Percentiles rank a stretch among this genome's conserved stretches.
Conservation (phyloP, 768 basidiomycete genomes). For the Lactifluus volemus region DNA sequence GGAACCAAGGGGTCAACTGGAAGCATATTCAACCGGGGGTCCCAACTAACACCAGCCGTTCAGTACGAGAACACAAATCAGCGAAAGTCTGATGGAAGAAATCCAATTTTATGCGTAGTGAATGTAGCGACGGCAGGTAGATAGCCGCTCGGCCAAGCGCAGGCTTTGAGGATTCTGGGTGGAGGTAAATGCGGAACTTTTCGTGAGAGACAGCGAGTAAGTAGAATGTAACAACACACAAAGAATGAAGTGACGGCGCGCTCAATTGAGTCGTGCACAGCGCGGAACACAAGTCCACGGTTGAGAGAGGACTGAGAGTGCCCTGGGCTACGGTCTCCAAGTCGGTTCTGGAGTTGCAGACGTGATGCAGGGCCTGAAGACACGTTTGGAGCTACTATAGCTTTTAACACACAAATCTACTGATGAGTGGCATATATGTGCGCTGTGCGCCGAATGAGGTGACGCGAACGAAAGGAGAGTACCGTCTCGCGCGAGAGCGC, state of each 20-base stretch:
- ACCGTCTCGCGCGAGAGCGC: neutral
- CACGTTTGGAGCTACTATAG: neutral
- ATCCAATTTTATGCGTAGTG: neutral
- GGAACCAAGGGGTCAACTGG: neutral
- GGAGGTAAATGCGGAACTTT: neutral
- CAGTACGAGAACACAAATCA: neutral
- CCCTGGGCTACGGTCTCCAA: neutral
- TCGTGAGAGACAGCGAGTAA: neutral
- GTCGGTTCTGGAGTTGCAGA: neutral
- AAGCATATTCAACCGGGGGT: neutral
- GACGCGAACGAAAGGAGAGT: neutral
- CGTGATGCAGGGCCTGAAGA: neutral
- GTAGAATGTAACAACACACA: neutral
- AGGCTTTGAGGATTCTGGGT: neutral
- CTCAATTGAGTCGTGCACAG: neutral
- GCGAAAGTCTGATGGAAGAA: neutral
- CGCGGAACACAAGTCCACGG: neutral
- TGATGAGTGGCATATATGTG: neutral
- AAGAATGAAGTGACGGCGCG: neutral
- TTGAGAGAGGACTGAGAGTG: neutral
- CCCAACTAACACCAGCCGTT: neutral
- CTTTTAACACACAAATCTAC: neutral
- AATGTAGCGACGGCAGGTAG: neutral
- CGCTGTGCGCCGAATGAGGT: neutral
- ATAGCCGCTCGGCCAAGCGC: neutral